phyloP scores from a whole-genome alignment of 192 early-diverging fungal genomes.

The Coemansia asiatica region DNA sequence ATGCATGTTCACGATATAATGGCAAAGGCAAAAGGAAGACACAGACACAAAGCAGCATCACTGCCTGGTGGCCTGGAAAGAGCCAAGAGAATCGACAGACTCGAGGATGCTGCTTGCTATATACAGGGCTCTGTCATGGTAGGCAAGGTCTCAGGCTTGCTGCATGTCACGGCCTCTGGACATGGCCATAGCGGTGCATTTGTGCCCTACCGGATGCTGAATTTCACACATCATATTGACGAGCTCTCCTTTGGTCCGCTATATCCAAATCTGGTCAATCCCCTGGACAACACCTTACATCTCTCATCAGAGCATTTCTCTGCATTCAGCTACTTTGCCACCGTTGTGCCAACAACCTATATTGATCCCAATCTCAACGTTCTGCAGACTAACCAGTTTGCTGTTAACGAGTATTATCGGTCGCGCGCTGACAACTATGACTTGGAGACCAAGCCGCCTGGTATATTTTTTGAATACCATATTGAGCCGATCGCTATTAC shows the following conservation, averaged over 20 bases:
- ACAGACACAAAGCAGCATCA: background rate
- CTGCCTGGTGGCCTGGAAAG: background rate
- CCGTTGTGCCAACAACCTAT: constrained; percentile 80
- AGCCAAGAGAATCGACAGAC: background rate
- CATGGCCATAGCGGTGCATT: constrained; percentile 81
- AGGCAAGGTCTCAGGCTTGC: constrained; percentile 82
- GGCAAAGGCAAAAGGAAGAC: constrained; percentile 17
- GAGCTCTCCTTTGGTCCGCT: constrained; percentile 85
- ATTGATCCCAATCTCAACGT: constrained; percentile 59
- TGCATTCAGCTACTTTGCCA: constrained; percentile 85
- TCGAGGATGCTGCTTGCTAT: constrained; percentile 66
- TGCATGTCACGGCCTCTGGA: constrained; percentile 88
- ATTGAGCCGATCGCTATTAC: constrained; percentile 86
- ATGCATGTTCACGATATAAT: constrained; percentile 44
- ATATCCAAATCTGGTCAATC: constrained; percentile 85
- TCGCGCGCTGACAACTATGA: constrained; percentile 2
- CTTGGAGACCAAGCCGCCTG: constrained; percentile 35
- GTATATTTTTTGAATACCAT: constrained; percentile 89
- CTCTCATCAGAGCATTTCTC: constrained; percentile 61
- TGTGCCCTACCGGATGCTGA: constrained; percentile 65
- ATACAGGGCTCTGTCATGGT: constrained; percentile 71
- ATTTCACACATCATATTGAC: constrained; percentile 93
- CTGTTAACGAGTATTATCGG: constrained; percentile 79
- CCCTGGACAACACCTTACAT: constrained; percentile 80
- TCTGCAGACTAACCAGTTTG: constrained; percentile 91